Conservation (phyloP, 164 flowering plant species). For the Tetracentron sinense region DNA sequence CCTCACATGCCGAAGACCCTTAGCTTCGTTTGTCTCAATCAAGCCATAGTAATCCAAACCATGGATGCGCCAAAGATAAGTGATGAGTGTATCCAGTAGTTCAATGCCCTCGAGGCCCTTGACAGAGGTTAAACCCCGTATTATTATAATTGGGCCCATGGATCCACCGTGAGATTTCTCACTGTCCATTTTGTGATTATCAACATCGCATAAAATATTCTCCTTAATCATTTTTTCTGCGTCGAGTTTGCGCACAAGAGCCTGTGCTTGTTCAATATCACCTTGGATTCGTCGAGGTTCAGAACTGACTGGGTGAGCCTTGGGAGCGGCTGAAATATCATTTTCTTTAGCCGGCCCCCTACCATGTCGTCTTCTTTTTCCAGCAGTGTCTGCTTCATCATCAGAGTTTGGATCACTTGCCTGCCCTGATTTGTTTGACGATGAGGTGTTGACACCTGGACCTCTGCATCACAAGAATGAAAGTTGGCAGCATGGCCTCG, state of each 20-base stretch:
- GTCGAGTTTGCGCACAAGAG: constrained; percentile 82
- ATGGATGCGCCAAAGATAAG: constrained; percentile 96
- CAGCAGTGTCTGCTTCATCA: constrained; percentile 63
- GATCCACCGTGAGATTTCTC: constrained; percentile 78
- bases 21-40: constrained; percentile 76
- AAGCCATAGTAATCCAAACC: constrained; percentile 94
- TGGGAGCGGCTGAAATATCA: constrained; percentile 78
- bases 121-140: constrained; percentile 77
- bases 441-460: constrained; percentile 55
- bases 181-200: constrained; percentile 51
- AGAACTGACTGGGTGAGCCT: constrained; percentile 80
- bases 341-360: constrained; percentile 58
- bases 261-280: constrained; percentile 81
- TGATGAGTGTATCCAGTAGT: constrained; percentile 77
- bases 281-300: constrained; percentile 70
- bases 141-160: constrained; percentile 75
- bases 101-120: constrained; percentile 96
- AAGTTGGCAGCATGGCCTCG: constrained; percentile 1
- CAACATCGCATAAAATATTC: constrained; percentile 56
- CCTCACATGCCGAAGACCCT: constrained; percentile 91
- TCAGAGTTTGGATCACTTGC: constrained; percentile 78
- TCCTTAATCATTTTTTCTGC: constrained; percentile 83
- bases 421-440: constrained; percentile 62
- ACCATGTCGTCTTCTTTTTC: constrained; percentile 75
- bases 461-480: constrained; percentile 53